A percentile compares a stretch with the other conserved stretches of the same genome.
These are phyloP conservation scores for Usnea hakonensis DNA, from an alignment of 495 filamentous ascomycete species.

Conservation along the genomic window DNA sequence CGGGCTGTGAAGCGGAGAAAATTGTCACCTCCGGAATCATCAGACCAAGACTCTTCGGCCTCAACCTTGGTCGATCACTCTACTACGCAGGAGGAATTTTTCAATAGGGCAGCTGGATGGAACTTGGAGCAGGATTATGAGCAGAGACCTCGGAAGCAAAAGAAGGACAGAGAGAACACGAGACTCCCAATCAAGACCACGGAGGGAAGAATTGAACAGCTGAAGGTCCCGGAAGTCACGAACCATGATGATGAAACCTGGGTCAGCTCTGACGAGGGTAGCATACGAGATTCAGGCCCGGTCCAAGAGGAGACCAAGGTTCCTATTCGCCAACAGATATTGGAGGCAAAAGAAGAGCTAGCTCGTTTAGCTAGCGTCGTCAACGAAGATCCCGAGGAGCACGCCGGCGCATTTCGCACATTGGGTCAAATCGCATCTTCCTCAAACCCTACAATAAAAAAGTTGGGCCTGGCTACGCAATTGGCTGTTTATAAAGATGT, in stretches of 20 bases:
- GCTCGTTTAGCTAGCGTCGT: constrained; percentile 71
- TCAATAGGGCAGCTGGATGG: constrained; percentile 53
- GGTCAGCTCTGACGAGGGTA: constrained; percentile 41
- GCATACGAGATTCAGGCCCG: constrained; percentile 27
- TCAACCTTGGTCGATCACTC: constrained; percentile 26
- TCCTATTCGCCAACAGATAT: constrained; percentile 66
- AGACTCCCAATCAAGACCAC: constrained; percentile 78
- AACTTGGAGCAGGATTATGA: constrained; percentile 91
- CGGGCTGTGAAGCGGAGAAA: constrained; percentile 47
- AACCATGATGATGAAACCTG: constrained; percentile 47
- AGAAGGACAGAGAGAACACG: constrained; percentile 62
- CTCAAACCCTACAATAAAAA: constrained; percentile 63
- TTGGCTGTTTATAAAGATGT: constrained; percentile 90
- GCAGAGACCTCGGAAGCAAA: constrained; percentile 64
- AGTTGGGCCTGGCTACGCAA: constrained; percentile 75
- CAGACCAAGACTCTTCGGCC: constrained; percentile 32
- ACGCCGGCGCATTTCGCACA: constrained; percentile 66
- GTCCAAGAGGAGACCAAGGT: constrained; percentile 54
- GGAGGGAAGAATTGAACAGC: constrained; percentile 60
- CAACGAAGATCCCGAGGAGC: constrained; percentile 90
- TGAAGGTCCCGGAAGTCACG: constrained; percentile 36
- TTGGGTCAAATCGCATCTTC: constrained; percentile 66
- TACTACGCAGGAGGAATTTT: constrained; percentile 29
- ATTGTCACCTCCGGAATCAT: constrained; percentile 44
- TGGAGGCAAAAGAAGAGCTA: constrained; percentile 85